Percentiles rank a stretch among this genome's conserved stretches.
Conservation (phyloP, 805 yeast species). For the Vanderwaltozyma verrucispora region DNA sequence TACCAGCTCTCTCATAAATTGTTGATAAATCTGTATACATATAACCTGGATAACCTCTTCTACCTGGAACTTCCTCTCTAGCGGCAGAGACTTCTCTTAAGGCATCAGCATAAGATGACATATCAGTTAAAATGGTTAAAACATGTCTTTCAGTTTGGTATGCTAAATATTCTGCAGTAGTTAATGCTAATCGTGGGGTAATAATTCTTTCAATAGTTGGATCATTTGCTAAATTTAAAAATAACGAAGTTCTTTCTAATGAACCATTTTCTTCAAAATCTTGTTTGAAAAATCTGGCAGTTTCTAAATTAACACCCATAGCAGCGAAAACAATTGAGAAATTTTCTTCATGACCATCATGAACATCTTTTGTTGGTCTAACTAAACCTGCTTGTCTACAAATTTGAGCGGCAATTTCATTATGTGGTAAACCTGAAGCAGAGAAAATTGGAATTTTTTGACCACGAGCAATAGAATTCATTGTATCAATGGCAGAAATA, state of each 20-base stretch:
- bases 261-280: conserved; percentile 99
- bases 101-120: conserved; percentile 99
- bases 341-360: conserved; percentile 99
- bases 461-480: conserved; percentile 99
- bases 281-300: conserved; percentile 96
- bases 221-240: conserved; percentile 95
- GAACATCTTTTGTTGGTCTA: conserved; percentile 98
- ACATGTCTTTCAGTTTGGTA: conserved; percentile 99
- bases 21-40: conserved; percentile 99
- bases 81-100: conserved; percentile 99
- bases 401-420: conserved; percentile 98
- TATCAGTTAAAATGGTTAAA: conserved; percentile 93
- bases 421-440: conserved; percentile 98
- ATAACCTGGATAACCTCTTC: conserved; percentile 99
- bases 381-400: conserved; percentile 99
- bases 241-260: conserved; percentile 92
- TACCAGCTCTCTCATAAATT: conserved; percentile 98
- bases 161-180: conserved; percentile 97
- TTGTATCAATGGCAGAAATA: conserved; percentile 95
- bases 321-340: conserved; percentile 99
- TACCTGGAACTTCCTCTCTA: conserved; percentile 99
- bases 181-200: conserved; percentile 96
- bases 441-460: conserved; percentile 99
- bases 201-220: conserved; percentile 99
- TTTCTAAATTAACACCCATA: conserved; percentile 99